Evolutionary conservation across 2,329 filamentous ascomycete species (phyloP).

Genomic region (Ascochyta fabae): DNA sequence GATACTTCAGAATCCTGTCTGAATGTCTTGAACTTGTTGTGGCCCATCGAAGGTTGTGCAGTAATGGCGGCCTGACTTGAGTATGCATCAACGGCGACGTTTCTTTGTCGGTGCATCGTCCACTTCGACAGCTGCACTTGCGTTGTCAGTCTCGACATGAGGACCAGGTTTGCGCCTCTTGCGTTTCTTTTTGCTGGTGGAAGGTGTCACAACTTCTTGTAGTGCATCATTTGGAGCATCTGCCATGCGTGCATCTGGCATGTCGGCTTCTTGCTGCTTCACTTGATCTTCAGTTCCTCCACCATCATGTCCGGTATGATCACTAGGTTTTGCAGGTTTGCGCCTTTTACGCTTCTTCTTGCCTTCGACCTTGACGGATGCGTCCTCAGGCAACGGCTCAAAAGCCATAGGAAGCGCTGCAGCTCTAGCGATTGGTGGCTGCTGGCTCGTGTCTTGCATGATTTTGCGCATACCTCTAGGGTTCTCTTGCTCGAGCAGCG

Average conservation of each 20-base stretch:
- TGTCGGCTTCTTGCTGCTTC: neutral
- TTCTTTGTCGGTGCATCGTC: slow-evolving; percentile 23
- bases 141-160: slow-evolving; percentile 10
- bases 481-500: slow-evolving; percentile 33
- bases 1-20: neutral
- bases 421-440: slow-evolving; percentile 30
- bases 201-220: neutral
- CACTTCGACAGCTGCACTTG: slow-evolving; percentile 4
- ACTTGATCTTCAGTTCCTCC: slow-evolving; percentile 5
- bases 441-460: slow-evolving; percentile 3
- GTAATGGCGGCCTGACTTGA: neutral
- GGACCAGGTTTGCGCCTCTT: slow-evolving; percentile 24
- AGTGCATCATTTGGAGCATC: slow-evolving; percentile 6
- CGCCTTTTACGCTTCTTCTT: slow-evolving; percentile 35
- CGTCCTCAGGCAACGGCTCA: neutral
- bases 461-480: slow-evolving; percentile 25
- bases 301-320: neutral
- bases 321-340: slow-evolving; percentile 20
- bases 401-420: slow-evolving; percentile 22
- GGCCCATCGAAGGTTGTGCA: neutral
- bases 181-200: slow-evolving; percentile 31
- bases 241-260: neutral
- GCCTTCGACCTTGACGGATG: slow-evolving; percentile 7
- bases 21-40: neutral
- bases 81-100: slow-evolving; percentile 22